These are phyloP conservation scores for Hymenoscyphus scutula DNA, from an alignment of 2,329 filamentous ascomycete genomes.

Conservation along the genomic window DNA sequence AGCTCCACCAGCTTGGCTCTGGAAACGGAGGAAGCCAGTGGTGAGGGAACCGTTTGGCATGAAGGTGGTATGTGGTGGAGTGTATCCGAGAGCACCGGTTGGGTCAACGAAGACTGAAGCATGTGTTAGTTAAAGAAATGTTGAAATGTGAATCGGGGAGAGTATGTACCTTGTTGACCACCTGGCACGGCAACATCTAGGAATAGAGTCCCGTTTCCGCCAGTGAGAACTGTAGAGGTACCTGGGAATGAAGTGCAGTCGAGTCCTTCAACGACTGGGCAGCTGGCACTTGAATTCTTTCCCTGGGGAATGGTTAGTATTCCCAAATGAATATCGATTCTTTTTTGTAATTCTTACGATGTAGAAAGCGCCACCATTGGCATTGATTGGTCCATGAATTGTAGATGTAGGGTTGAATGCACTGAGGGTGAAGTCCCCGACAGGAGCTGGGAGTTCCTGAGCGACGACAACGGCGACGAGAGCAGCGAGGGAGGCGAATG, in stretches of 20 bases:
- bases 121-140: constrained; percentile 29
- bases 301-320: constrained; percentile 6
- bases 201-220: constrained; percentile 7
- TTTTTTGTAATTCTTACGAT: not conserved
- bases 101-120: constrained; percentile 57
- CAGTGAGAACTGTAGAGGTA: constrained; percentile 8
- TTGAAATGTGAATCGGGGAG: not conserved
- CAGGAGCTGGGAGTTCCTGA: not conserved
- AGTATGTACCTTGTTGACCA: constrained; percentile 13
- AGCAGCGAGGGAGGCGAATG: constrained; percentile 6
- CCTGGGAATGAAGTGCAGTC: constrained; percentile 13
- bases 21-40: constrained; percentile 7
- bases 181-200: constrained; percentile 13
- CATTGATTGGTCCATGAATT: constrained; percentile 1
- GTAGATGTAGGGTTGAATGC: constrained; percentile 1
- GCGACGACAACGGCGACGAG: constrained; percentile 4
- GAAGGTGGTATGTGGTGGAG: constrained; percentile 50
- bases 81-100: constrained; percentile 55
- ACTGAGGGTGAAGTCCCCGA: constrained; percentile 8
- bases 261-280: constrained; percentile 38
- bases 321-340: not conserved
- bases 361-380: constrained; percentile 8
- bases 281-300: constrained; percentile 44
- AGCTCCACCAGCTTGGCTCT: constrained; percentile 3
- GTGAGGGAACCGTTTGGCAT: constrained; percentile 50